Evolutionary conservation across 345 rosid genomes (phyloP), one percentile per base, ranked within the genome.

Genomic region (Arabidopsis suecica): DNA sequence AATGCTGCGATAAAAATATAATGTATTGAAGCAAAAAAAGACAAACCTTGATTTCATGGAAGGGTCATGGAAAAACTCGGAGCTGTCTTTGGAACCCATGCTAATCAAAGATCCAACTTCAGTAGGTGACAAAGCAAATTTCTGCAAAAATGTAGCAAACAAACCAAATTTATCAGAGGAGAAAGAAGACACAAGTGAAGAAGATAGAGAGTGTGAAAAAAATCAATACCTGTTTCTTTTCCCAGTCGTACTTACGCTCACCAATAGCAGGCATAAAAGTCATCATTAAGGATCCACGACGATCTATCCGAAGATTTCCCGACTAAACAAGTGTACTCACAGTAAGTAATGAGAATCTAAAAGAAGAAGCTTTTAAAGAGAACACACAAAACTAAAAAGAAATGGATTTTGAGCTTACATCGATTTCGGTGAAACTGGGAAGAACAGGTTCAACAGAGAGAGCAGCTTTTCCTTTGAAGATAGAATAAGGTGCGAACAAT

Each of bases 1-100:
- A 53, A 3, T 33, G 18, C 65, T 41, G 22, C 9, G 7, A 12
- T 0, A 59, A 11, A 7, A 63, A 37, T 1, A 45, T 10, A 49
- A 37, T 36, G 51, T 8, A 14, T 3, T 47, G 42, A 60, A 68
- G 51, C 20, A 59, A 63, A 55, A 23, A 40, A 61, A 16, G 18
- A 89, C 96, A 51, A 58, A 90, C 98, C 89, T 92, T 64, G 98
- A 88, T 74, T 77, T 50, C 89, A 90, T 89, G 71, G 90, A 83
- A 71, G 98, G 99, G 76, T 92, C 99, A 82, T 95, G 99, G 81
- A 83, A 95, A 82, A 90, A 95, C 75, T 95, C 99, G 69, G 92
- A 81, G 77, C 82, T 83, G 72, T 86, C 94, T 44, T 58, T 66
- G 1, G 89, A 81, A 79, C 91, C 88, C 91, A 90, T 55, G 71